Conservation (phyloP, 192 early-diverging fungal genomes). For the Gigaspora rosea region DNA sequence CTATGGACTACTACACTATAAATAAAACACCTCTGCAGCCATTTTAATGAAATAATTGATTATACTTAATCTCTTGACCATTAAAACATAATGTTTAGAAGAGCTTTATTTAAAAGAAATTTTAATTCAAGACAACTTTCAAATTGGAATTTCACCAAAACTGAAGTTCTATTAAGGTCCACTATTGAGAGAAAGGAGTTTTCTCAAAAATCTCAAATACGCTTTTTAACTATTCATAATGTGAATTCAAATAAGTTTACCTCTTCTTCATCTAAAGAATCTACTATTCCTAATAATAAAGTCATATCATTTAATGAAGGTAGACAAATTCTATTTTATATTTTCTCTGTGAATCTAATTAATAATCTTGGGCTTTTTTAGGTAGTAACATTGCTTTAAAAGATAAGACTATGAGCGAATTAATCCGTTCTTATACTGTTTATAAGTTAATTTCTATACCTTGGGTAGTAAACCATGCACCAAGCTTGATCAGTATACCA, state of each 20-base stretch:
- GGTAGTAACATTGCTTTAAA: conserved; percentile 35
- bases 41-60: too few relatives aligned
- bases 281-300: not conserved
- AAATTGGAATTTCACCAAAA: not conserved
- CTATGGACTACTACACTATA: too few relatives aligned
- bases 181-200: not conserved
- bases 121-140: not conserved
- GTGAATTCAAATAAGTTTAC: too few relatives aligned
- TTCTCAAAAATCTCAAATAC: too few relatives aligned
- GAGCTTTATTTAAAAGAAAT: not conserved
- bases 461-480: conserved; percentile 61
- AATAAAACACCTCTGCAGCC: too few relatives aligned
- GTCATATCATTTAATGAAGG: not conserved
- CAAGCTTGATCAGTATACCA: conserved; percentile 55
- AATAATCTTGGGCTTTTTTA: not conserved
- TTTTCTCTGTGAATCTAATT: not conserved
- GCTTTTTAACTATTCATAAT: too few relatives aligned
- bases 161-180: not conserved
- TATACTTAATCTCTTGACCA: too few relatives aligned
- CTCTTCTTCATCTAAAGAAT: not conserved
- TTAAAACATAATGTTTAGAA: not conserved
- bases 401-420: conserved; percentile 56
- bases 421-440: conserved; percentile 66
- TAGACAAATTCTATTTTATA: not conserved
- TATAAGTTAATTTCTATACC: conserved; percentile 71